Conservation (phyloP, 2,329 filamentous ascomycete species). For the Colletotrichum acutatum region DNA sequence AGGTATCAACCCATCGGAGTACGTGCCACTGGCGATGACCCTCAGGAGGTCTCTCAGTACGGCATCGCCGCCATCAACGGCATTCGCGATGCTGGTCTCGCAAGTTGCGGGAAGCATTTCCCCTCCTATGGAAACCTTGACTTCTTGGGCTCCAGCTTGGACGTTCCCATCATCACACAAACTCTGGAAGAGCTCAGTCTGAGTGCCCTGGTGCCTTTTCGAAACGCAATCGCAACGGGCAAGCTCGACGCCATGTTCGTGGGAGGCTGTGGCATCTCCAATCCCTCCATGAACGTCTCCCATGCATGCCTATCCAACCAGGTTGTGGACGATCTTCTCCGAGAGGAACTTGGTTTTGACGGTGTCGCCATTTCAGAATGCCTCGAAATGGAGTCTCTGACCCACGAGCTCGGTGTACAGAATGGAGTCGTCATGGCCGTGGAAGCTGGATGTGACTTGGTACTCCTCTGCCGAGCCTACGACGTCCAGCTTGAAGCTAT, state of each 20-base stretch:
- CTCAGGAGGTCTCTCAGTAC: conserved; percentile 93
- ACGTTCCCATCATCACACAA: conserved; percentile 96
- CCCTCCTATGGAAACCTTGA: conserved; percentile 96
- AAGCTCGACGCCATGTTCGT: conserved; percentile 93
- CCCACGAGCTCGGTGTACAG: conserved; percentile 95
- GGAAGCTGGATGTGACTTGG: conserved; percentile 92
- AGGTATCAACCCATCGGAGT: conserved; percentile 92
- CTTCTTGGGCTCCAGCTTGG: conserved; percentile 88
- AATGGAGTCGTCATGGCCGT: conserved; percentile 98
- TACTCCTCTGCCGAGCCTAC: conserved; percentile 88
- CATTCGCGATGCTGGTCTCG: conserved; percentile 89
- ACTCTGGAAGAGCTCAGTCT: conserved; percentile 91
- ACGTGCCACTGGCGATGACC: conserved; percentile 89
- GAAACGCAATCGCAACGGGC: conserved; percentile 87
- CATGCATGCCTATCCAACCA: conserved; percentile 94
- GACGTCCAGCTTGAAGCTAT: conserved; percentile 92
- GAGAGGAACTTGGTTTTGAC: conserved; percentile 89
- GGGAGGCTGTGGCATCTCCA: conserved; percentile 92
- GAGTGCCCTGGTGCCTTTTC: conserved; percentile 91
- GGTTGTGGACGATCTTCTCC: conserved; percentile 88
- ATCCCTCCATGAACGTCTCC: conserved; percentile 91
- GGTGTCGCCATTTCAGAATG: conserved; percentile 96
- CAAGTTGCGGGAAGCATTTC: conserved; percentile 95
- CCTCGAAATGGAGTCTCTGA: conserved; percentile 94
- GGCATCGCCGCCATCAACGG: conserved; percentile 91